A percentile compares a stretch with the other conserved stretches of the same genome.
Evolutionary conservation across 2,329 filamentous ascomycete genomes (phyloP).

Genomic region (Talaromyces sp.): DNA sequence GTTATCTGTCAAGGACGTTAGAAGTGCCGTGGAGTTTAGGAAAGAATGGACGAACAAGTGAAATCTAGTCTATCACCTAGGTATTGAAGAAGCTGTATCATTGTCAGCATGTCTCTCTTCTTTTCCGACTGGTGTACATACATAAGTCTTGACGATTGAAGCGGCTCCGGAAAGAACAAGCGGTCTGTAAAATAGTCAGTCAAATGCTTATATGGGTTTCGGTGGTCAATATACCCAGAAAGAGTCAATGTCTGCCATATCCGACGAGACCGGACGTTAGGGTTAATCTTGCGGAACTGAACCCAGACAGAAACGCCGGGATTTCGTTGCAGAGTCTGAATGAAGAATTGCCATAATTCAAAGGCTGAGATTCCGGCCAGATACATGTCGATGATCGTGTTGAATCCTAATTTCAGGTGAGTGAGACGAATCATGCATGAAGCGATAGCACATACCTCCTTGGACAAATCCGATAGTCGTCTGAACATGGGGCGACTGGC

Average conservation of each 20-base stretch:
- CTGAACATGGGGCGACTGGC: conserved; percentile 35
- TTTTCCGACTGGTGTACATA: conserved; percentile 18
- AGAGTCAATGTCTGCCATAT: conserved; percentile 39
- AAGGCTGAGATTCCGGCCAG: conserved; percentile 34
- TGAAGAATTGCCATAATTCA: conserved; percentile 39
- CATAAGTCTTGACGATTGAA: conserved; percentile 40
- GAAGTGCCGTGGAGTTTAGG: neutral
- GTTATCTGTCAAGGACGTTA: conserved; percentile 26
- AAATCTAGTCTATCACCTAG: conserved; percentile 36
- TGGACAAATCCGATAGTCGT: conserved; percentile 39
- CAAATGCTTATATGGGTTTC: neutral
- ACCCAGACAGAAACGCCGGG: conserved; percentile 28
- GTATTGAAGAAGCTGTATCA: conserved; percentile 34
- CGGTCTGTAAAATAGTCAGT: conserved; percentile 21
- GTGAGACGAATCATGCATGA: neutral
- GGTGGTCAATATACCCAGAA: conserved; percentile 24
- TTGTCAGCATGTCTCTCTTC: neutral
- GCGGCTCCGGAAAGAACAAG: conserved; percentile 37
- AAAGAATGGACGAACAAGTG: conserved; percentile 26
- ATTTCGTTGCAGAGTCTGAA: conserved; percentile 30
- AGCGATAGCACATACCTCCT: conserved; percentile 27
- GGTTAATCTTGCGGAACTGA: conserved; percentile 33
- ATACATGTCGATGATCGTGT: conserved; percentile 36
- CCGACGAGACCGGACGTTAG: conserved; percentile 32
- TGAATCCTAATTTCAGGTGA: conserved; percentile 29